Base-by-base conservation (phyloP, 2,329 filamentous ascomycete species). In the Scleromitrula shiraiana region DNA sequence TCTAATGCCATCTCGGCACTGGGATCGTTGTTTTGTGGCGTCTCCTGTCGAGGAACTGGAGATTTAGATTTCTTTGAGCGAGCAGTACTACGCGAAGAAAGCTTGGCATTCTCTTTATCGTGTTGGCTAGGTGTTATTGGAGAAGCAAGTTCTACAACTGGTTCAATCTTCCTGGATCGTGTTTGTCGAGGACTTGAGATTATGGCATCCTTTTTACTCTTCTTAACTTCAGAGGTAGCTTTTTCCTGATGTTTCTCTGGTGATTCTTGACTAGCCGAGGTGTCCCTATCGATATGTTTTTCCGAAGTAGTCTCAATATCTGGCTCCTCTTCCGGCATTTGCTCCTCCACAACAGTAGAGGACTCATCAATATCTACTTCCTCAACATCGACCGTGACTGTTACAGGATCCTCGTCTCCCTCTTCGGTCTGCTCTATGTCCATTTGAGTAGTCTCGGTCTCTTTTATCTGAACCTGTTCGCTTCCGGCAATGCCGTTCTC, bases 1-100 rank as follows among this genome's bases (percentile, higher is more conserved):
- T 58, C 50, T 4, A 60, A 38, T 26, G 60, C 59, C 17, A 63
- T 29, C 40, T 65, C 59, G 15, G 58, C 49, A 35, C 59, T 64
- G 17, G 61, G 56, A 55, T 64, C 62, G 30, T 63, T 55, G 2
- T 56, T 57, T 43, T 56, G 53, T 9, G 52, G 54, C 5, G 55
- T 56, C 33, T 44, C 30, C 36, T 50, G 49, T 15, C 53, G 40
- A 32, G 58, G 40, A 30, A 60, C 33, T 19, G 53, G 46, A 29
- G 60, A 54, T 15, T 56, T 51, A 1, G 52, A 49, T 30, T 26
- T 26, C 15, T 10, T 45, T 23, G 46, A 33, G 5, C 26, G 40
- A 39, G 22, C 15, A 19, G 15, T 45, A 26, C 22, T 30, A 20
- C 5, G 19, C 30, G 46, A 44, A 26, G 29, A 20, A 15, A 9